Evolutionary conservation across 2,329 filamentous ascomycete genomes (phyloP).

Genomic region (Parastagonospora avenae): DNA sequence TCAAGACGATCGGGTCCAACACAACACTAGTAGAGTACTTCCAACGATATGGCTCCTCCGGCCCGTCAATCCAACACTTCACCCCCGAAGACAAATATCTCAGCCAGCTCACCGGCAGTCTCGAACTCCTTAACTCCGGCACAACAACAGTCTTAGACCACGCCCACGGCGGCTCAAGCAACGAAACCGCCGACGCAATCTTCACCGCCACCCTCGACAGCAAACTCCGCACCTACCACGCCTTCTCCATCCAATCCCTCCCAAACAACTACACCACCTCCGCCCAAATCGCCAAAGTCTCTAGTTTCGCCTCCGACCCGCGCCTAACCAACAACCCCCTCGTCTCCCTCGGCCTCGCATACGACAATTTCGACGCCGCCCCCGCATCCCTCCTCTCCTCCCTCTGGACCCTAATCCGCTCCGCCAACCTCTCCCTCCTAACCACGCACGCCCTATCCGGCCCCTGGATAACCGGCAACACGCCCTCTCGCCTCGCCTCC

Average conservation of each 20-base stretch:
- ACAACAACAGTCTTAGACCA: slow-evolving; percentile 57
- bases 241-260: slow-evolving; percentile 47
- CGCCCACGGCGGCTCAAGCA: slow-evolving; percentile 47
- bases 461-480: slow-evolving; percentile 9
- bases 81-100: slow-evolving; percentile 29
- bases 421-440: slow-evolving; percentile 43
- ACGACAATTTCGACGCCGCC: slow-evolving; percentile 12
- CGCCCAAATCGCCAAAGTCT: slow-evolving; percentile 22
- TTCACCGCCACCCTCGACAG: slow-evolving; percentile 56
- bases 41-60: slow-evolving; percentile 13
- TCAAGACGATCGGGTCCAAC: slow-evolving; percentile 60
- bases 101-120: slow-evolving; percentile 46
- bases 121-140: slow-evolving; percentile 58
- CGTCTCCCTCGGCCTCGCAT: slow-evolving; percentile 15
- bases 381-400: neutral
- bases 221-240: slow-evolving; percentile 54
- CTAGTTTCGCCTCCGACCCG: neutral
- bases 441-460: slow-evolving; percentile 45
- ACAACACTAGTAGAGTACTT: slow-evolving; percentile 42
- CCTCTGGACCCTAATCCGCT: neutral
- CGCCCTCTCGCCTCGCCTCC: slow-evolving; percentile 34
- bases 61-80: slow-evolving; percentile 6
- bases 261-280: neutral
- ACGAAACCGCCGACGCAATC: slow-evolving; percentile 51
- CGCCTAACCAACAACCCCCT: slow-evolving; percentile 1